phyloP scores from a whole-genome alignment of 2,329 filamentous ascomycete species.

The Nannizziopsis barbatae region DNA sequence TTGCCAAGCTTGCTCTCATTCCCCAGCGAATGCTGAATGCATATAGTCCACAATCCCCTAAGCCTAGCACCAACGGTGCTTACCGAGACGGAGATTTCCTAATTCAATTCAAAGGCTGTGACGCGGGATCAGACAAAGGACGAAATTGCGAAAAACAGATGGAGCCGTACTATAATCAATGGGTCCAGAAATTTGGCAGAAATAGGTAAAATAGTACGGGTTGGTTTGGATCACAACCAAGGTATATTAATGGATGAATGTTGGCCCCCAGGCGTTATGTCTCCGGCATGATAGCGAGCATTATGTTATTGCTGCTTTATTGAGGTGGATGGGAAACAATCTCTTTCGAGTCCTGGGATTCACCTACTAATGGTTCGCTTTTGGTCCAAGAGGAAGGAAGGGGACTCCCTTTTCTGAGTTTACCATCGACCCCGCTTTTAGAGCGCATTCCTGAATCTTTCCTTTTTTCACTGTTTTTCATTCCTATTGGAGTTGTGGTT shows the following conservation, averaged over 20 bases:
- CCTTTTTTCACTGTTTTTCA: no score
- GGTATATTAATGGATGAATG: neutral
- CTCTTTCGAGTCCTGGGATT: no score
- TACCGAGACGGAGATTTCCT: slow-evolving; percentile 81
- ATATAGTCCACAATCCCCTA: slow-evolving; percentile 47
- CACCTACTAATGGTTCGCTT: no score
- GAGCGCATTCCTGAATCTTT: no score
- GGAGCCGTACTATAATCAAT: slow-evolving; percentile 40
- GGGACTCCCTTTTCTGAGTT: no score
- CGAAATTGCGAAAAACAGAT: slow-evolving; percentile 64
- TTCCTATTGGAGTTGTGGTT: no score
- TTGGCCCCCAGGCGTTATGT: neutral
- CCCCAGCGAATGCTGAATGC: slow-evolving; percentile 75
- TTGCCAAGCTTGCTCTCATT: slow-evolving; percentile 80
- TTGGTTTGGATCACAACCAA: neutral
- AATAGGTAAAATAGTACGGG: neutral
- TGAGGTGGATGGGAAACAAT: no score
- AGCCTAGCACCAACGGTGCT: slow-evolving; percentile 41
- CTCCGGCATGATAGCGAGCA: no score
- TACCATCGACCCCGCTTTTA: no score
- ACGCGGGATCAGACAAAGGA: slow-evolving; percentile 33
- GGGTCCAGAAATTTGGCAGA: slow-evolving; percentile 25
- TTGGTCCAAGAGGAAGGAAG: no score
- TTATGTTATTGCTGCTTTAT: no score
- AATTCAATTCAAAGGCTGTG: slow-evolving; percentile 66